phyloP scores from a whole-genome alignment of 2,329 filamentous ascomycete genomes.

The Sclerotinia spermophila region DNA sequence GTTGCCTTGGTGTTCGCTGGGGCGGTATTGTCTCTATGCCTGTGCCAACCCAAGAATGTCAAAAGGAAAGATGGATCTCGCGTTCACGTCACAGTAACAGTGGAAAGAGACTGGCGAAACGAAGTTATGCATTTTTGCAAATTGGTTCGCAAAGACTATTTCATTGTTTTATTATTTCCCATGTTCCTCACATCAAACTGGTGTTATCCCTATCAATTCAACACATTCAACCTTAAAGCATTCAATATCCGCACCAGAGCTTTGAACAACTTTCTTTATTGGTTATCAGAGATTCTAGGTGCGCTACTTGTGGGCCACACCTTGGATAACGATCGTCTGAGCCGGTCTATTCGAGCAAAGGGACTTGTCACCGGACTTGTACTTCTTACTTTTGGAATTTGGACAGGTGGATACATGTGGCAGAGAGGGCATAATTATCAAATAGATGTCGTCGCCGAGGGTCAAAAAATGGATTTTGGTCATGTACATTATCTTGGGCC shows the following conservation, averaged over 20 bases:
- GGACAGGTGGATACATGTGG: constrained; percentile 78
- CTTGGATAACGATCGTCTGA: constrained; percentile 57
- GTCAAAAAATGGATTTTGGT: constrained; percentile 55
- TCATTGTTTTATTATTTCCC: constrained; percentile 70
- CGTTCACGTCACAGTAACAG: constrained; percentile 67
- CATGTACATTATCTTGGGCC: constrained; percentile 65
- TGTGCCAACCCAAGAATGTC: constrained; percentile 67
- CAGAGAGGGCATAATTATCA: constrained; percentile 56
- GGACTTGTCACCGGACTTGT: constrained; percentile 38
- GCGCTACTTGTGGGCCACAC: constrained; percentile 67
- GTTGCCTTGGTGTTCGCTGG: constrained; percentile 36
- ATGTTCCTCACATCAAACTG: constrained; percentile 76
- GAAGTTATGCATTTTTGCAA: constrained; percentile 71
- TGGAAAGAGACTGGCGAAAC: constrained; percentile 77
- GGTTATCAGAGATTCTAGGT: constrained; percentile 70
- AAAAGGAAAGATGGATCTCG: constrained; percentile 71
- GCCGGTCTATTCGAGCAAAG: constrained; percentile 64
- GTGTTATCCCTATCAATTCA: constrained; percentile 78
- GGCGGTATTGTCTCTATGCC: constrained; percentile 61
- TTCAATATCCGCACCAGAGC: constrained; percentile 71
- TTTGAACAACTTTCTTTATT: constrained; percentile 73
- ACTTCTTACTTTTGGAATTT: constrained; percentile 70
- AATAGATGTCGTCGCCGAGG: constrained; percentile 25
- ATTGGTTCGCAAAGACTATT: constrained; percentile 64
- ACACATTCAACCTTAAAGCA: constrained; percentile 62